These are phyloP conservation scores for Torrubiella hemipterigena DNA, from an alignment of 2,329 filamentous ascomycete species.

Conservation along the genomic window DNA sequence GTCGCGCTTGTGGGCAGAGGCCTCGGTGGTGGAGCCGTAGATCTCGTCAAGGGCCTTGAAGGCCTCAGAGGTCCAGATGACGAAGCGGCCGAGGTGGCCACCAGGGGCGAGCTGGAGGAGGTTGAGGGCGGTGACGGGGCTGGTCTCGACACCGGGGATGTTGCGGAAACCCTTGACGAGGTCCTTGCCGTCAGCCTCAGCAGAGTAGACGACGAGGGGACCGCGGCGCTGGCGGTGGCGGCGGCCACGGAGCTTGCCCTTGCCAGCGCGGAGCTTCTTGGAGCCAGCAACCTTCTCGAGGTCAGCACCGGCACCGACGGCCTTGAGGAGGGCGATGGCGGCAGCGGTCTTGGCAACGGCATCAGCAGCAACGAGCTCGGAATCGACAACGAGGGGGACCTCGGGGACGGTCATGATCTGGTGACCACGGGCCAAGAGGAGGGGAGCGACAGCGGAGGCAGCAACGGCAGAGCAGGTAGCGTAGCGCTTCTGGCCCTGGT, in stretches of 20 bases:
- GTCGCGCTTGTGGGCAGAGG: conserved; percentile 95
- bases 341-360: conserved; percentile 79
- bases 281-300: conserved; percentile 93
- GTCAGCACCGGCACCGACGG: conserved; percentile 80
- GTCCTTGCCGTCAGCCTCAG: conserved; percentile 88
- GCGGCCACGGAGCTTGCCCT: conserved; percentile 96
- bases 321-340: conserved; percentile 77
- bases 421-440: conserved; percentile 95
- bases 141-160: conserved; percentile 96
- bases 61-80: conserved; percentile 95
- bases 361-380: conserved; percentile 69
- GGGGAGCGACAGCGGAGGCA: conserved; percentile 87
- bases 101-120: conserved; percentile 98
- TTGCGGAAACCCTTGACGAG: conserved; percentile 95
- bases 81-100: conserved; percentile 97
- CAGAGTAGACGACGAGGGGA: conserved; percentile 95
- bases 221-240: conserved; percentile 96
- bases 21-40: conserved; percentile 86
- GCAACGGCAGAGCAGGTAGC: conserved; percentile 95
- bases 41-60: conserved; percentile 95
- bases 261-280: conserved; percentile 94
- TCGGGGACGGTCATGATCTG: conserved; percentile 84
- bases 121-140: conserved; percentile 86
- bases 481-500: conserved; percentile 97
- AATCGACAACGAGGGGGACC: conserved; percentile 94